These are phyloP conservation scores for Secale cereale DNA, from an alignment of 176 grass and related monocot species.

Conservation along the genomic window DNA sequence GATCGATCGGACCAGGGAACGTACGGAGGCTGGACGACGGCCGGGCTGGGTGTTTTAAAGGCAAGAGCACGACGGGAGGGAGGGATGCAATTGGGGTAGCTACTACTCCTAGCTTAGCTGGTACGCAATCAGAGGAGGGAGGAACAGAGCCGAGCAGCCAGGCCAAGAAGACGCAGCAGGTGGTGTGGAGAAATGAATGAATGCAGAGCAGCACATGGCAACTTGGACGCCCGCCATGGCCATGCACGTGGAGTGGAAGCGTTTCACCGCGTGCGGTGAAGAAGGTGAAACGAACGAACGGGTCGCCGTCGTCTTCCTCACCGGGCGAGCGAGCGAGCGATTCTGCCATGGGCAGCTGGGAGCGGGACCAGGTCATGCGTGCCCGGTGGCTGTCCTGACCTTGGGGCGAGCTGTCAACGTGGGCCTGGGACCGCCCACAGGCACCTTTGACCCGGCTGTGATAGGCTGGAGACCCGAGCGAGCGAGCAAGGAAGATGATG, in stretches of 20 bases:
- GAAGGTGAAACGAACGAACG: not conserved
- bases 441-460: not conserved
- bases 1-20: not conserved
- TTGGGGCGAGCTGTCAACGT: constrained; percentile 3
- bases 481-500: not conserved
- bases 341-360: not conserved
- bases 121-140: constrained; percentile 7
- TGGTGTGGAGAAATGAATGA: constrained; percentile 19
- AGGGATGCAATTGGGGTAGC: not conserved
- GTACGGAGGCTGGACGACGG: not conserved
- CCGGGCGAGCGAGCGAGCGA: not conserved
- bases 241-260: not conserved
- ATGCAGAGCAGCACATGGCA: constrained; percentile 35
- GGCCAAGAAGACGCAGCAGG: constrained; percentile 8
- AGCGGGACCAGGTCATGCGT: not conserved
- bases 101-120: not conserved
- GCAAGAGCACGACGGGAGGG: not conserved
- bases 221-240: constrained; percentile 18
- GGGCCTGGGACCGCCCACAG: not conserved
- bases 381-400: not conserved
- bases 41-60: constrained; percentile 33
- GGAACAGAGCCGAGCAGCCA: not conserved
- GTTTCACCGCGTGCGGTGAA: not conserved
- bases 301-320: not conserved
- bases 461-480: constrained; percentile 39